Evolutionary conservation across 306 rosid species (phyloP), one percentile per base, ranked within the genome.

Genomic region (Acacia acuminata): DNA sequence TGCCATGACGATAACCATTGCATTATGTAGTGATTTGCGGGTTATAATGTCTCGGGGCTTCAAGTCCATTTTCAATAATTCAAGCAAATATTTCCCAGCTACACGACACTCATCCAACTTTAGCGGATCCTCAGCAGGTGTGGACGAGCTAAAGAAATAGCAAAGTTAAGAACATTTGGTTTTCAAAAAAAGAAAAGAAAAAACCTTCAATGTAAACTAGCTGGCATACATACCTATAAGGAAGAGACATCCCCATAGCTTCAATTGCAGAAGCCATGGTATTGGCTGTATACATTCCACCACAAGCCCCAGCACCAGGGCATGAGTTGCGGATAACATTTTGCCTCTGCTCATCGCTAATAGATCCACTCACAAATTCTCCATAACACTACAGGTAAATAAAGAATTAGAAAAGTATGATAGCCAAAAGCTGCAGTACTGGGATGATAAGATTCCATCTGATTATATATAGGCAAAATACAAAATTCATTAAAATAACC

Each of bases 251-350:
- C 80, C 99, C 99, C 97, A 96, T 86, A 65, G 96, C 92, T 88
- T 96, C 99, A 86, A 93, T 96, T 76, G 97, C 99, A 82, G 97
- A 96, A 69, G 98, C 99, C 99, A 96, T 96, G 77, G 98, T 96
- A 84, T 96, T 96, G 64, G 98, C 99, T 0, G 99, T 96, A 84
- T 96, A 96, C 99, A 96, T 96, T 72, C 99, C 99, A 82, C 99
- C 99, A 85, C 98, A 93, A 81, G 99, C 99, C 87, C 99, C 98
- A 58, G 99, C 99, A 81, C 99, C 99, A 2, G 99, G 99, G 79
- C 99, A 96, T 15, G 99, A 90, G 82, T 91, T 91, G 76, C 78
- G 94, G 73, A 96, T 71, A 77, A 96, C 93, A 84, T 75, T 87
- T 88, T 81, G 89, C 77, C 98, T 85, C 48, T 90, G 80, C 64